Conservation (phyloP, 495 filamentous ascomycete species). For the Penicillium cinerascens region DNA sequence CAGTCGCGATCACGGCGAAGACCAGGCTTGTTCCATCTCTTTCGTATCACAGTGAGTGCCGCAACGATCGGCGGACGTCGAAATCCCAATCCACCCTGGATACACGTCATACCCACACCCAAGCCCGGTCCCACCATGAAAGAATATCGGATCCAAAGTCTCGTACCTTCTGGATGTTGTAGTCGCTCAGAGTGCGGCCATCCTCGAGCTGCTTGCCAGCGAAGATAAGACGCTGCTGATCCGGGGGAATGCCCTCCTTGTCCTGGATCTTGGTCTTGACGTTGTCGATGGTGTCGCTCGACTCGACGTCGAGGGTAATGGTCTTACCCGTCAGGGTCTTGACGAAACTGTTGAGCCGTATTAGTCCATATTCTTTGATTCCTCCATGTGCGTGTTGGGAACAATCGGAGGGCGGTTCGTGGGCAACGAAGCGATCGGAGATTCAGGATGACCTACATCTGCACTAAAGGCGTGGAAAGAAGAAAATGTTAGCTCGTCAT, state of each 20-base stretch:
- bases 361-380: slow-evolving; percentile 31
- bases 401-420: slow-evolving; percentile 9
- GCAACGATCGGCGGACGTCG: not conserved
- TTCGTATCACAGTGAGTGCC: not conserved
- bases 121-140: slow-evolving; percentile 5
- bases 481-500: slow-evolving; percentile 34
- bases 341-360: slow-evolving; percentile 69
- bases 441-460: slow-evolving; percentile 61
- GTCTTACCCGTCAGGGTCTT: slow-evolving; percentile 99
- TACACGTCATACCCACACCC: slow-evolving; percentile 1
- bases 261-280: slow-evolving; percentile 98
- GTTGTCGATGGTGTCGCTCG: slow-evolving; percentile 98
- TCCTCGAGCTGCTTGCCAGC: slow-evolving; percentile 99
- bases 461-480: slow-evolving; percentile 58
- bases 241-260: slow-evolving; percentile 98
- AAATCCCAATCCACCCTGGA: slow-evolving; percentile 1
- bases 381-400: slow-evolving; percentile 8
- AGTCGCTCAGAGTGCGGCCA: slow-evolving; percentile 95
- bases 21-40: slow-evolving; percentile 10
- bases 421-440: slow-evolving; percentile 14
- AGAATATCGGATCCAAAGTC: slow-evolving; percentile 1
- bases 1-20: not conserved
- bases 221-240: slow-evolving; percentile 99
- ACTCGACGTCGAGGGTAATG: slow-evolving; percentile 99
- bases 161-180: slow-evolving; percentile 99